These are phyloP conservation scores for Coccomyxa sp. DNA, from an alignment of 139 green algal species.

Conservation along the genomic window DNA sequence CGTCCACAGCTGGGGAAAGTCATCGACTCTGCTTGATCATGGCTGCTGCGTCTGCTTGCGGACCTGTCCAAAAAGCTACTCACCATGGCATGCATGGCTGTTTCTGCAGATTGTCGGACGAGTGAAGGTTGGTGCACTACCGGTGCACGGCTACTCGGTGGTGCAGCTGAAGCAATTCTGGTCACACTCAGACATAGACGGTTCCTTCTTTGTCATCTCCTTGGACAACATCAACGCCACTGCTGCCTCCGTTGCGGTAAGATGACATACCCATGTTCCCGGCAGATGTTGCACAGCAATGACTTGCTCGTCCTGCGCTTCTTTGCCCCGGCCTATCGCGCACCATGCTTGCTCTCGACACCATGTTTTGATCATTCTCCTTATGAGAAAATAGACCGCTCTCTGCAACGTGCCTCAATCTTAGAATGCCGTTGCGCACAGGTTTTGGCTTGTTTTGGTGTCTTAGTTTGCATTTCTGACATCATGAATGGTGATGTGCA, in stretches of 20 bases:
- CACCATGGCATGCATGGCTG: neutral
- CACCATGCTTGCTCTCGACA: too few species aligned
- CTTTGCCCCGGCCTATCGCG: too few species aligned
- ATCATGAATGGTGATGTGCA: neutral
- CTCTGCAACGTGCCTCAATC: too few species aligned
- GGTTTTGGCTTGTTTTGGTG: too few species aligned
- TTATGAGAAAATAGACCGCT: too few species aligned
- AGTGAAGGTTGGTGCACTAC: neutral
- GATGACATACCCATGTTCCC: neutral
- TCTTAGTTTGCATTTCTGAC: too few species aligned
- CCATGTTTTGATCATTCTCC: too few species aligned
- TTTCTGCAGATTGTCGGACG: slow-evolving; percentile 3
- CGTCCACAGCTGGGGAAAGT: too few species aligned
- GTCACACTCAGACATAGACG: slow-evolving; percentile 5
- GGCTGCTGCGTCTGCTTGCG: too few species aligned
- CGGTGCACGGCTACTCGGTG: slow-evolving; percentile 4
- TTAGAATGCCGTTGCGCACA: too few species aligned
- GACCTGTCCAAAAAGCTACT: neutral
- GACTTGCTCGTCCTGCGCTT: too few species aligned
- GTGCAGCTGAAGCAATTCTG: neutral
- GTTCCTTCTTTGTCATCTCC: slow-evolving; percentile 2
- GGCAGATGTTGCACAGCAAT: neutral
- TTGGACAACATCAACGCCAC: slow-evolving; percentile 2
- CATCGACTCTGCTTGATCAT: too few species aligned
- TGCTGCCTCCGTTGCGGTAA: neutral